phyloP scores from a whole-genome alignment of 2,329 filamentous ascomycete species.

The Thielaviopsis populi region DNA sequence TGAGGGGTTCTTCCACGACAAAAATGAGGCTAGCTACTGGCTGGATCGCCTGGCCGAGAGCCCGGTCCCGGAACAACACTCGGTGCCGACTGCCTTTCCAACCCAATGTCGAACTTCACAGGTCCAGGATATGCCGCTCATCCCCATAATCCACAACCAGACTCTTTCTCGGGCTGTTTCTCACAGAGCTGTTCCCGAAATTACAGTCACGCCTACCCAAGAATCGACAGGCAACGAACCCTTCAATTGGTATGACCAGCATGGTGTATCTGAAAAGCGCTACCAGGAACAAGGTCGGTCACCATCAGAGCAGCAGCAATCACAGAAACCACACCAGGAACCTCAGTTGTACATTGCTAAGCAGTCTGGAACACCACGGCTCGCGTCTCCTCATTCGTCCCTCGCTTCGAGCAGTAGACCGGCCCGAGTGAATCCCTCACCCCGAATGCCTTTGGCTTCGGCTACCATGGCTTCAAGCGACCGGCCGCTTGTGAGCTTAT shows the following conservation, averaged over 20 bases:
- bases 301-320: neutral
- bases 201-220: neutral
- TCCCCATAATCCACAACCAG: slow-evolving; percentile 13
- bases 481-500: neutral
- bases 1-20: slow-evolving; percentile 3
- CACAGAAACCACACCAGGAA: neutral
- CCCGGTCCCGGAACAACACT: slow-evolving; percentile 10
- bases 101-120: neutral
- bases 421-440: slow-evolving; percentile 10
- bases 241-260: slow-evolving; percentile 11
- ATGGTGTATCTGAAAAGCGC: slow-evolving; percentile 5
- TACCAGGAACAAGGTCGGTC: neutral
- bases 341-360: neutral
- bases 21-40: slow-evolving; percentile 10
- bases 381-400: neutral
- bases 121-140: slow-evolving; percentile 6
- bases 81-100: slow-evolving; percentile 7
- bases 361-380: neutral
- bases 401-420: neutral
- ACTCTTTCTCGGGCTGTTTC: slow-evolving; percentile 12
- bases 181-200: neutral
- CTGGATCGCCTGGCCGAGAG: slow-evolving; percentile 13
- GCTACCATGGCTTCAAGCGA: slow-evolving; percentile 17
- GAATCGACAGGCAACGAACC: neutral
- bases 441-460: slow-evolving; percentile 15